Base-by-base conservation (phyloP, 148 eudicot genomes). In the Persicaria maculosa region DNA sequence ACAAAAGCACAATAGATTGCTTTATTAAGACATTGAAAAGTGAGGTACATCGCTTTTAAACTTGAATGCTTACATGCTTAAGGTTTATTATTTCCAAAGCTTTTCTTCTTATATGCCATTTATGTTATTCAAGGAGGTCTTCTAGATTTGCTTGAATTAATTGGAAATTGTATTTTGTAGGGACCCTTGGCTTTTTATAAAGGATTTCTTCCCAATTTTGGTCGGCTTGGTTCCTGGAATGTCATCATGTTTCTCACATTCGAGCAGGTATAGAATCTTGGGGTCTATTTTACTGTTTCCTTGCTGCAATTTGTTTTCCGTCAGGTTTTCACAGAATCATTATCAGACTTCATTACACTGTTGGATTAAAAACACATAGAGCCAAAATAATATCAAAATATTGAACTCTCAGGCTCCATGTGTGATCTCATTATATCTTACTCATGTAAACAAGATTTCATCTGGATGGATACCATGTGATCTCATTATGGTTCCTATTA, bases 161-260 rank as follows among this genome's bases (percentile, higher is more conserved):
- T 15, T 43, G 9, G 70, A 15, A 47, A 31, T 17, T 69, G 10
- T 43, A 47, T 65, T 74, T 58, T 88, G 80, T 88, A 93, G 97
- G 97, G 97, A 81, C 88, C 85, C 45, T 74, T 86, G 6, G 97
- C 96, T 44, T 93, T 93, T 80, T 93, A 93, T 78, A 93, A 93
- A 74, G 97, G 97, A 65, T 93, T 93, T 82, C 83, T 93, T 59
- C 88, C 88, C 73, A 93, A 93, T 83, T 87, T 87, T 81, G 86
- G 85, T 73, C 90, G 97, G 78, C 79, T 93, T 76, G 97, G 97
- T 75, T 79, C 91, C 50, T 88, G 93, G 93, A 93, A 93, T 25
- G 89, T 83, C 19, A 80, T 93, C 84, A 93, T 90, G 96, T 93
- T 93, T 84, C 86, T 90, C 81, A 90, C 86, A 47, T 81, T 93